phyloP scores from a whole-genome alignment of 257 asterid species.

The Solanum dulcamara region DNA sequence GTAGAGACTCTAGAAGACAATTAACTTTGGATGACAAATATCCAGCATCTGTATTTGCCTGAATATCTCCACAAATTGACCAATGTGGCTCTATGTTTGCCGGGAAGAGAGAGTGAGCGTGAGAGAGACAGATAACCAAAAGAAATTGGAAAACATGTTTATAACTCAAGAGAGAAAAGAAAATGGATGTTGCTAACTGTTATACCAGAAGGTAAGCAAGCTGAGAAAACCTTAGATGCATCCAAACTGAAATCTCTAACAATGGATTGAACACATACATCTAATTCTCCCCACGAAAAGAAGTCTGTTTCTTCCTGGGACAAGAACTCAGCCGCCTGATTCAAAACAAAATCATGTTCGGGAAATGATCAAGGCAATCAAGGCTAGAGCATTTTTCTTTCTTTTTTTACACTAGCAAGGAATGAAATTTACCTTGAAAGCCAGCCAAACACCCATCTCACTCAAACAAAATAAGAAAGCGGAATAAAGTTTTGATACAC shows the following conservation, averaged over 20 bases:
- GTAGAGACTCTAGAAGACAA: conserved; percentile 56
- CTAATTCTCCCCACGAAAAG: conserved; percentile 32
- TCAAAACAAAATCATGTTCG: neutral
- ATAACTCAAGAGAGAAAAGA: neutral
- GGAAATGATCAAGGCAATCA: neutral
- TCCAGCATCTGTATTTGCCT: conserved; percentile 28
- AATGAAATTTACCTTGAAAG: conserved; percentile 45
- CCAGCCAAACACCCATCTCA: conserved; percentile 69
- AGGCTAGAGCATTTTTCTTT: neutral
- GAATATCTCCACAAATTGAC: conserved; percentile 17
- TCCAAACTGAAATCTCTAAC: conserved; percentile 38
- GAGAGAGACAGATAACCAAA: neutral
- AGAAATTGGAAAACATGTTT: neutral
- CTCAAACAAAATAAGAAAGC: conserved; percentile 42
- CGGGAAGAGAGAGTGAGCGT: neutral
- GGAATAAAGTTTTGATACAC: conserved; percentile 21
- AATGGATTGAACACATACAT: conserved; percentile 24
- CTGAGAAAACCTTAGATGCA: conserved; percentile 32
- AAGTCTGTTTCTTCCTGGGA: conserved; percentile 20
- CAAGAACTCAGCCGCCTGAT: conserved; percentile 60
- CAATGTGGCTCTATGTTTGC: conserved; percentile 23
- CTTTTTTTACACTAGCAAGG: neutral
- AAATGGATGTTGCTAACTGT: neutral
- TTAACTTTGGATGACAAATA: conserved; percentile 46
- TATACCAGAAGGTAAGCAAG: conserved; percentile 44